Conservation (phyloP, 805 yeast species). For the Candida nonsorbophila region DNA sequence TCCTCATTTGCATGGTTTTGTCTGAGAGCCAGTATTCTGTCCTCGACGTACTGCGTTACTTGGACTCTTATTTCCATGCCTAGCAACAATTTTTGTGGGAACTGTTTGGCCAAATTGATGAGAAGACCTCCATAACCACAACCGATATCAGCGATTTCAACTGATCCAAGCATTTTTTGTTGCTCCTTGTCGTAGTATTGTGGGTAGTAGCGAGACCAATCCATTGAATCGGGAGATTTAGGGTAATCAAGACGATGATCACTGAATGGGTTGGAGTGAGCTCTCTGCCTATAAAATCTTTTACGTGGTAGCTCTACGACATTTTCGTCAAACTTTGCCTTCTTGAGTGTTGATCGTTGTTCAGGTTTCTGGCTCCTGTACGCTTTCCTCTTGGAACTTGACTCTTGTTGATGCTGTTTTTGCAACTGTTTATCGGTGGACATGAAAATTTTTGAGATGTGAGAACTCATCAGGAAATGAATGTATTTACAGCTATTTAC, state of each 20-base stretch:
- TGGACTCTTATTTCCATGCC: slow-evolving; percentile 99
- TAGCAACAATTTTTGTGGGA: slow-evolving; percentile 68
- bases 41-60: slow-evolving; percentile 95
- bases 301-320: slow-evolving; percentile 72
- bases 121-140: slow-evolving; percentile 96
- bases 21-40: slow-evolving; percentile 85
- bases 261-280: slow-evolving; percentile 95
- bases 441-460: not conserved
- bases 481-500: slow-evolving; percentile 4
- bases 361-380: slow-evolving; percentile 42
- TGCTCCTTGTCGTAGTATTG: slow-evolving; percentile 39
- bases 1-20: slow-evolving; percentile 35
- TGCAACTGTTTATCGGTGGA: slow-evolving; percentile 10
- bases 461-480: slow-evolving; percentile 3
- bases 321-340: too few species aligned
- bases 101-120: slow-evolving; percentile 70
- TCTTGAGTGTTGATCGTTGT: slow-evolving; percentile 13
- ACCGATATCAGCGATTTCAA: slow-evolving; percentile 92
- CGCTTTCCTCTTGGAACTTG: slow-evolving; percentile 40
- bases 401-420: slow-evolving; percentile 15
- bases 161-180: slow-evolving; percentile 44
- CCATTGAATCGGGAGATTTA: slow-evolving; percentile 71
- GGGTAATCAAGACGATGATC: slow-evolving; percentile 94
- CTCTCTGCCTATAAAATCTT: slow-evolving; percentile 90
- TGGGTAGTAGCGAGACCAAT: slow-evolving; percentile 81